These are phyloP conservation scores for Psilocybe sp. DNA, from an alignment of 768 basidiomycete species.

Conservation along the genomic window DNA sequence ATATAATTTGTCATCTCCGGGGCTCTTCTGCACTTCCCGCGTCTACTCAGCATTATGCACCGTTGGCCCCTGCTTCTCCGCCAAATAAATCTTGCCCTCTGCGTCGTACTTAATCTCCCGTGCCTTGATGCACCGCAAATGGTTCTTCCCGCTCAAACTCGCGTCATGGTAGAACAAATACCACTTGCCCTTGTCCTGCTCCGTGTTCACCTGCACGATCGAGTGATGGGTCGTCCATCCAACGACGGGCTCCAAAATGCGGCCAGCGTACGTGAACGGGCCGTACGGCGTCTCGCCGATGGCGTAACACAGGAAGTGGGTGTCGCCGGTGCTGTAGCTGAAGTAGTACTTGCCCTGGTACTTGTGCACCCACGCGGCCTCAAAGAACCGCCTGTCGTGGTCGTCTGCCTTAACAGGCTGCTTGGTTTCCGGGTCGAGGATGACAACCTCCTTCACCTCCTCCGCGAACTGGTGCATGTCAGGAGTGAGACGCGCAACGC, in stretches of 20 bases:
- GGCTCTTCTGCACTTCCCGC: too few species aligned
- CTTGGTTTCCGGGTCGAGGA: conserved; percentile 14
- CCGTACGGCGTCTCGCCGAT: conserved; percentile 15
- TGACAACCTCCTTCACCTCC: conserved; percentile 12
- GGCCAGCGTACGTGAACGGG: conserved; percentile 18
- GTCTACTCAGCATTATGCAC: too few species aligned
- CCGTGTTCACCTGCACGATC: conserved; percentile 13
- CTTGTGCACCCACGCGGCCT: conserved; percentile 22
- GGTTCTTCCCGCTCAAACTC: conserved; percentile 17
- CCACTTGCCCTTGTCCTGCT: conserved; percentile 8
- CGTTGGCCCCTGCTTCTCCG: not conserved
- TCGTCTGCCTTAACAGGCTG: conserved; percentile 15
- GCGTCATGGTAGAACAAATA: conserved; percentile 20
- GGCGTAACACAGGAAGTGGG: conserved; percentile 19
- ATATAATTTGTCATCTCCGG: too few species aligned
- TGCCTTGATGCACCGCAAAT: conserved; percentile 18
- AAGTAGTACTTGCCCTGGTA: conserved; percentile 18
- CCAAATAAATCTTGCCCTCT: conserved; percentile 10
- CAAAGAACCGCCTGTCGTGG: conserved; percentile 21
- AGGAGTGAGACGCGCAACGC: conserved; percentile 15
- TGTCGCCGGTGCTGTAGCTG: conserved; percentile 21
- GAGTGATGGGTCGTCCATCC: conserved; percentile 22
- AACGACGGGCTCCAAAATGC: conserved; percentile 19
- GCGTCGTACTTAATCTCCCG: conserved; percentile 15
- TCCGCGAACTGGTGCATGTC: conserved; percentile 18